Conservation (phyloP, 2,329 filamentous ascomycete genomes). For the Paraconiothyrium sp. region DNA sequence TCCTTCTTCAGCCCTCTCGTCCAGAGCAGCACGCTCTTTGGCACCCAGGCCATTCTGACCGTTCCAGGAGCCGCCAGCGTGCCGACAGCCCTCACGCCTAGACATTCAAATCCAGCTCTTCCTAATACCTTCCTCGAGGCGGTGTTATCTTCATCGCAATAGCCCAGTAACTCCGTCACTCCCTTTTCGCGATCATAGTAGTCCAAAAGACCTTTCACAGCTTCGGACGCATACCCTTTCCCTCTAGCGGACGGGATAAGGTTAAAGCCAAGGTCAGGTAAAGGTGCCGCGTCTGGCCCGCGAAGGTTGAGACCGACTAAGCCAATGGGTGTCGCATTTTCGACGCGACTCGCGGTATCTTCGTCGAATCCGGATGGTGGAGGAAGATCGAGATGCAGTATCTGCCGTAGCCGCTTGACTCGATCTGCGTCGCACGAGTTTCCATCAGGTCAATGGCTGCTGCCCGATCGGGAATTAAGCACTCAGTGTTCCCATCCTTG, state of each 20-base stretch:
- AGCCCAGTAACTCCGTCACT: conserved; percentile 8
- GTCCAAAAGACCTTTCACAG: neutral
- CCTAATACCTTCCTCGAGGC: conserved; percentile 4
- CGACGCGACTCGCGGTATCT: neutral
- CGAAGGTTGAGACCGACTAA: conserved; percentile 7
- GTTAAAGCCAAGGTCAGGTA: conserved; percentile 10
- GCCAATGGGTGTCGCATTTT: conserved; percentile 2
- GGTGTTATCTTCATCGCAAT: conserved; percentile 7
- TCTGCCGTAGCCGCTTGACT: conserved; percentile 10
- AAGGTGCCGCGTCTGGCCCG: neutral
- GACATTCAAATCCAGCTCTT: conserved; percentile 1
- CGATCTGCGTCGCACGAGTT: conserved; percentile 4
- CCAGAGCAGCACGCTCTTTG: neutral
- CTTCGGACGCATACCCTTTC: conserved; percentile 11
- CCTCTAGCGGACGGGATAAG: conserved; percentile 5
- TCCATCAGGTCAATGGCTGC: conserved; percentile 6
- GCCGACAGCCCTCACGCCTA: neutral
- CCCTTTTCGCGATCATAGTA: conserved; percentile 10
- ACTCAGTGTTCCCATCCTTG: neutral
- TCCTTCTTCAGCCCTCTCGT: conserved; percentile 2
- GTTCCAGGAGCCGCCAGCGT: neutral
- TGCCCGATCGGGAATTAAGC: neutral
- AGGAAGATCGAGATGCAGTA: conserved; percentile 10
- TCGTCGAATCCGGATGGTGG: neutral
- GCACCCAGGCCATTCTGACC: neutral